Evolutionary conservation across 768 basidiomycete species (phyloP).

Genomic region (Lyophyllum shimeji): DNA sequence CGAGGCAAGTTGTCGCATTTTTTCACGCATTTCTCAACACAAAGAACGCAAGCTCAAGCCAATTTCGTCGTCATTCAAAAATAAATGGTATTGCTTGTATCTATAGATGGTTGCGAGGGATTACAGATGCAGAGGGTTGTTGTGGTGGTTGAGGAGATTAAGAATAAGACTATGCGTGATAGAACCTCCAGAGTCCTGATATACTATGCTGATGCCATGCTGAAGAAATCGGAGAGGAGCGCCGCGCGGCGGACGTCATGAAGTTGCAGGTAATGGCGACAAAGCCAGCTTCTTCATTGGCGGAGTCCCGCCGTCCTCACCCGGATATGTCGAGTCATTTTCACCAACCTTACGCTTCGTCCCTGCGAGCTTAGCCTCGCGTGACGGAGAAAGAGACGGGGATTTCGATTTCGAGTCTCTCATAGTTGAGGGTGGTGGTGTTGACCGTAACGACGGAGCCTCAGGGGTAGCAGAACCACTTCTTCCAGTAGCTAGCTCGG

Average conservation of each 20-base stretch:
- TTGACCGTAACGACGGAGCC: constrained; percentile 34
- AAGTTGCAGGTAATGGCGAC: constrained; percentile 23
- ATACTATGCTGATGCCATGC: constrained; percentile 7
- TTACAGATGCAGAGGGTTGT: constrained; percentile 23
- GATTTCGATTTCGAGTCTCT: constrained; percentile 37
- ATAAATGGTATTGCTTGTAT: constrained; percentile 20
- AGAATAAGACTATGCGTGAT: constrained; percentile 14
- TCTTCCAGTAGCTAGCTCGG: constrained; percentile 55
- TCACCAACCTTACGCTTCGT: constrained; percentile 77
- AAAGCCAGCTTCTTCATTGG: constrained; percentile 69
- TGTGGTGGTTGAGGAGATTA: constrained; percentile 11
- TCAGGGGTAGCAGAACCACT: constrained; percentile 84
- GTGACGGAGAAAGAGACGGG: constrained; percentile 48
- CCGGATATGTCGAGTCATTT: constrained; percentile 38
- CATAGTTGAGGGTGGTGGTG: constrained; percentile 35
- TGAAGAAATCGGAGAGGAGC: neutral
- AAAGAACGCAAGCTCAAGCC: neutral
- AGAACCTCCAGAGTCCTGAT: constrained; percentile 13
- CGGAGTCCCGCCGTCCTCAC: constrained; percentile 52
- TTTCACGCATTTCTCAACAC: neutral
- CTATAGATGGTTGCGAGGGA: constrained; percentile 20
- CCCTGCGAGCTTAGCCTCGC: constrained; percentile 53
- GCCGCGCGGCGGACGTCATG: constrained; percentile 1
- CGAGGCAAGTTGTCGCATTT: too few species aligned
- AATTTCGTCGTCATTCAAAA: constrained; percentile 7